Percentiles rank a stretch among this genome's conserved stretches.
Conservation (phyloP, 768 basidiomycete genomes). For the Lactarius vividus region DNA sequence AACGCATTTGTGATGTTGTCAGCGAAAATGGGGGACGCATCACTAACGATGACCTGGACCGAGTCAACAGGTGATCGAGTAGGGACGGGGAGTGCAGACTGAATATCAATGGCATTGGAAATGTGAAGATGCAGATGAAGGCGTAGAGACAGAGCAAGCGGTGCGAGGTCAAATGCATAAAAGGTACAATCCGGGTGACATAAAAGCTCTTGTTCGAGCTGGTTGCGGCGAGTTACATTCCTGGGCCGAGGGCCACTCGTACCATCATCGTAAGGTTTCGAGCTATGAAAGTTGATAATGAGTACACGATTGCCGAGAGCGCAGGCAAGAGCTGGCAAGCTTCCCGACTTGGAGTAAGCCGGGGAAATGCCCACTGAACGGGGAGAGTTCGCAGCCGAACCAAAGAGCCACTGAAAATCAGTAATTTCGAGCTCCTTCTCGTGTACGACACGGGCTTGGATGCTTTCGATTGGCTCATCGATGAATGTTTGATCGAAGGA, state of each 20-base stretch:
- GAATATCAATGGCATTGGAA: conserved; percentile 54
- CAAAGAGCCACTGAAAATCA: conserved; percentile 26
- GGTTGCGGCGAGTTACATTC: conserved; percentile 29
- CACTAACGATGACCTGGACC: conserved; percentile 36
- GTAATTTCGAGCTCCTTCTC: conserved; percentile 29
- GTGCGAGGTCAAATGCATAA: conserved; percentile 54
- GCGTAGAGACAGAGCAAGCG: conserved; percentile 49
- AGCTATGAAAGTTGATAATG: conserved; percentile 28
- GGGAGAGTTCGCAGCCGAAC: conserved; percentile 25
- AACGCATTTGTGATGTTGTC: conserved; percentile 31
- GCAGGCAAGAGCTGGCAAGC: conserved; percentile 47
- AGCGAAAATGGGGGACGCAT: conserved; percentile 21
- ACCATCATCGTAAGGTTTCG: background rate
- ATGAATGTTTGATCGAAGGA: conserved; percentile 31
- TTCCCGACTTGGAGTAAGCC: conserved; percentile 44
- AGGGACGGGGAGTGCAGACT: conserved; percentile 43
- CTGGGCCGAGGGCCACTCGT: conserved; percentile 10
- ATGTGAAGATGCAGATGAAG: conserved; percentile 43
- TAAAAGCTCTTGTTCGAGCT: conserved; percentile 44
- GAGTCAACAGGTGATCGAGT: conserved; percentile 42
- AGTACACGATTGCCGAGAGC: conserved; percentile 35
- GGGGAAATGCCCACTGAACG: conserved; percentile 49
- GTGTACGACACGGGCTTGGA: conserved; percentile 28
- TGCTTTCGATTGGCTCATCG: conserved; percentile 29
- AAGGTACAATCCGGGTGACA: conserved; percentile 45